A percentile compares a stretch with the other conserved stretches of the same genome.
Conservation (phyloP, 1,284 basidiomycete species). For the Cryptococcus sp. region DNA sequence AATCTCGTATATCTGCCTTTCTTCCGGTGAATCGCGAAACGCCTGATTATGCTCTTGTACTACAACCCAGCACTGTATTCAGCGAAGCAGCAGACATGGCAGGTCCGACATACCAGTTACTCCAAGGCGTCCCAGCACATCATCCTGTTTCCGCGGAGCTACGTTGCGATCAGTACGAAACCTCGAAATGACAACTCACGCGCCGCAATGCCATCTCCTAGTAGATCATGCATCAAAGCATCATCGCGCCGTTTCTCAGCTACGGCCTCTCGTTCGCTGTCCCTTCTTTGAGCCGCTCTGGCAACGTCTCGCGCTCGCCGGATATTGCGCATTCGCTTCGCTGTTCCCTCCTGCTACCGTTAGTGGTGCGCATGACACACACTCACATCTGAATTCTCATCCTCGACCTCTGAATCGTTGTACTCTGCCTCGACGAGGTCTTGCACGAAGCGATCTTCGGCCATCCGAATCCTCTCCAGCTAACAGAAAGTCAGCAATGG, state of each 20-base stretch:
- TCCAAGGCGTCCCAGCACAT: constrained; percentile 30
- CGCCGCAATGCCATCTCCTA: constrained; percentile 16
- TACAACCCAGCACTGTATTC: neutral
- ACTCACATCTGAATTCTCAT: constrained; percentile 27
- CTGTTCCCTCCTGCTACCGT: constrained; percentile 26
- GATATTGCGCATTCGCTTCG: constrained; percentile 23
- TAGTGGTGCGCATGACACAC: neutral
- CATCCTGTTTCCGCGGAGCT: constrained; percentile 16
- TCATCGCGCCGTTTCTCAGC: constrained; percentile 16
- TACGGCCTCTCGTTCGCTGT: neutral
- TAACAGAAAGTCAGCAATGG: constrained; percentile 15
- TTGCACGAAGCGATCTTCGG: constrained; percentile 35
- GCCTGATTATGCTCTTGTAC: constrained; percentile 31
- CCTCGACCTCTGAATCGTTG: constrained; percentile 23
- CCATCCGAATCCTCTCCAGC: constrained; percentile 38
- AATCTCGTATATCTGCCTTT: constrained; percentile 41
- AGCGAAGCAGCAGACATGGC: neutral
- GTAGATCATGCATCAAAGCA: constrained; percentile 19
- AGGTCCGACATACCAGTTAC: constrained; percentile 25
- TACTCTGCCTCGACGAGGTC: constrained; percentile 36
- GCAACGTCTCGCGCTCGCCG: constrained; percentile 16
- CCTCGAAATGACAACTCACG: neutral
- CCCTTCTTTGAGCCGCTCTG: constrained; percentile 4
- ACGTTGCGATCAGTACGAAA: neutral
- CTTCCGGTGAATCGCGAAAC: constrained; percentile 43